Evolutionary conservation across 2,329 filamentous ascomycete genomes (phyloP), one percentile per base, ranked within the genome.

Genomic region (Aureobasidium sp.): DNA sequence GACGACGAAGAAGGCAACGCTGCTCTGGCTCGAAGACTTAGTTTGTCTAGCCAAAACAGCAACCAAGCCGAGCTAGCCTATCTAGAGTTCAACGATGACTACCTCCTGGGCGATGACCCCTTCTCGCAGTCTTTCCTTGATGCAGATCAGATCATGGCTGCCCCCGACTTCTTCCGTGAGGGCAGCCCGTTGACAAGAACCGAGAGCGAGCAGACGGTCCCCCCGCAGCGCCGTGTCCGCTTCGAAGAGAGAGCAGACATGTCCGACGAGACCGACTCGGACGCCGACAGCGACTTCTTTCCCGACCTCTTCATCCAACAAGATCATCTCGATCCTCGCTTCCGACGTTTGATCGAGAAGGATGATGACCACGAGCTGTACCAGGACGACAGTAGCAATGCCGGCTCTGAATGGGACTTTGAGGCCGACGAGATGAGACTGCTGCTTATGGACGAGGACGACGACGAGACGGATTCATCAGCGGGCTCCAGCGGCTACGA

Each of bases 241-340:
- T 69, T 69, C 41, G 58, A 62, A 35, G 64, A 68, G 42, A 60
- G 61, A 8, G 55, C 58, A n/a, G 63, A 60, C 7, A 60, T 59
- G 16, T 58, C 56, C 32, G 58, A 58, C n/a, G 54, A 62, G 37
- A 64, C 62, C 45, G 63, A 64, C 27, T 61, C 62, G 27, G 61
- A 64, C 11, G 61, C 65, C 54, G 59, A 61, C n/a, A 52, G 60
- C 25, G 63, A 64, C 14, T 54, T 59, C n/a, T 69, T 64, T 47
- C 66, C 66, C 7, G 66, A 69, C 53, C 61, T 69, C 7, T 64
- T 69, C 51, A 63, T 64, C 52, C 61, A 59, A 21, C 55, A 57
- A 53, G 60, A 61, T 6, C 60, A 61, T 19, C 59, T 63, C 34
- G 60, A 61, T 35, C 57, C 60, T 2, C 48, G 48, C 21, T 50